Conservation (phyloP, 2,329 filamentous ascomycete genomes). For the Botrytis sinoallii region DNA sequence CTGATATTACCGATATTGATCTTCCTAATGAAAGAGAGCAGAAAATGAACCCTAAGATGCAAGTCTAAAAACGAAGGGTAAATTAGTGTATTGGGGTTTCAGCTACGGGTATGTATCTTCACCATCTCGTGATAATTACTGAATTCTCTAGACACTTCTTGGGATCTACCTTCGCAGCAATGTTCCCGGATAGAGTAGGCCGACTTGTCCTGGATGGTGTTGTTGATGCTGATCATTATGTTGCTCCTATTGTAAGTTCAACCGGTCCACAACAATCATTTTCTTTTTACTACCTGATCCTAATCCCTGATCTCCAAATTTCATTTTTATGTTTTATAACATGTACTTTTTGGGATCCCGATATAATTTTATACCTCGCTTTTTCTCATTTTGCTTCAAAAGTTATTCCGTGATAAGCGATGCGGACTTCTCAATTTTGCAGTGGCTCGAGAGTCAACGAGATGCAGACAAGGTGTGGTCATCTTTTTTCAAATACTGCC, state of each 20-base stretch:
- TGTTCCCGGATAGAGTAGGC: constrained; percentile 45
- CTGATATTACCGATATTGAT: not conserved
- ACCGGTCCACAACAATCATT: not conserved
- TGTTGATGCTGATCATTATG: constrained; percentile 33
- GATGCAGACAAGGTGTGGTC: constrained; percentile 34
- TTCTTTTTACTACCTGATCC: not conserved
- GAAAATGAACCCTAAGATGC: not conserved
- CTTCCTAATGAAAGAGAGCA: not conserved
- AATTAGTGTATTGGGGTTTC: constrained; percentile 47
- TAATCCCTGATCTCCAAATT: not conserved
- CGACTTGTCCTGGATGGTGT: constrained; percentile 41
- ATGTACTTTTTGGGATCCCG: too few relatives aligned
- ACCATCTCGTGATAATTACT: not conserved
- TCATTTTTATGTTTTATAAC: too few relatives aligned
- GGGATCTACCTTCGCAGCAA: constrained; percentile 46
- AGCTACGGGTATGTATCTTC: constrained; percentile 43
- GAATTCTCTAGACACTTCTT: constrained; percentile 32
- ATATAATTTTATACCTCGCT: not conserved
- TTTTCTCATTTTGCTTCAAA: not conserved
- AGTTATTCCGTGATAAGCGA: not conserved
- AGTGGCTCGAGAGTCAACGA: constrained; percentile 26
- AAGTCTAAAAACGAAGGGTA: constrained; percentile 28
- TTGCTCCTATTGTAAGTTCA: constrained; percentile 21
- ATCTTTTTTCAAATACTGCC: constrained; percentile 36
- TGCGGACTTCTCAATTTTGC: not conserved